Base-by-base conservation (phyloP, 176 grass and related monocot species). In the Juncus inflexus region DNA sequence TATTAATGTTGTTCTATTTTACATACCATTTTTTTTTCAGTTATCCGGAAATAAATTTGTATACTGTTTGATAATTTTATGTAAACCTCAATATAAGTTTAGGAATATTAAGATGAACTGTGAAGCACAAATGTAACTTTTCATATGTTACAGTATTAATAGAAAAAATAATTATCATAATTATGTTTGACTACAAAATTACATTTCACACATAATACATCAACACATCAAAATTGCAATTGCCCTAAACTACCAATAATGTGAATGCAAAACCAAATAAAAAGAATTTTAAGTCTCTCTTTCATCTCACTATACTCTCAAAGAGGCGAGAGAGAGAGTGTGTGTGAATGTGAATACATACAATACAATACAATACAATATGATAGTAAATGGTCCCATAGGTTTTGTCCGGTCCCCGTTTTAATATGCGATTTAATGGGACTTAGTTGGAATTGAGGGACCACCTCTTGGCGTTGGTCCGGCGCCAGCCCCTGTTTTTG, bases 371-470 rank as follows among this genome's bases (percentile, higher is more conserved):
- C 19, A 28, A 0, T 0, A 28, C 1, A 1, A 28, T 28, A 28
- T 28, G n/a, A 28, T 28, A 28, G 19, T 62, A 59, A 40, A 76
- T 77, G 90, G 76, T 11, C 75, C 89, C 84, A 78, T 63, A 56
- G 52, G 0, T 65, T 61, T 71, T 68, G 62, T 60, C 7, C 85
- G 87, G 91, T 79, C 79, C 87, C 82, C 67, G 72, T 91, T 66
- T 62, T 50, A 60, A 60, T 66, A 61, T 49, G 61, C 71, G 70
- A 89, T 83, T 91, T 84, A 92, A 92, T 99, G 86, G 85, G 72
- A 82, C 86, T 86, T 89, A 86, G 94, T 76, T 89, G 85, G 80
- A 84, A 84, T 84, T 37, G 35, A 40, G 65, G 94, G 88, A 99
- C 94, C 88, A 86, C 70, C 55, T 57, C 63, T 77, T 76, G 63